Base-by-base conservation (phyloP, 345 rosid species). In the Eutrema heterophyllum region DNA sequence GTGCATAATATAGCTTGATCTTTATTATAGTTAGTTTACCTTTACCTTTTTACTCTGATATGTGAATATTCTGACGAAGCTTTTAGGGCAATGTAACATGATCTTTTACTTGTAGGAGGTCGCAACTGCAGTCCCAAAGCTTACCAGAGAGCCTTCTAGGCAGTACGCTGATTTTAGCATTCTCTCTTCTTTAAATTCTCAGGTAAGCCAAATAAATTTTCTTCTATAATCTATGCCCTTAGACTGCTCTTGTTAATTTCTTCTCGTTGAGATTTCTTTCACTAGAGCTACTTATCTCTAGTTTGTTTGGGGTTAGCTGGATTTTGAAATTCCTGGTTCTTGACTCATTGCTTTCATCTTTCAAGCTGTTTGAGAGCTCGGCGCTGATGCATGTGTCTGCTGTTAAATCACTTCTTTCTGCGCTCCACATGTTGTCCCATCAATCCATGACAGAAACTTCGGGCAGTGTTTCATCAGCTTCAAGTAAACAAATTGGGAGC, bases 331-430 rank as follows among this genome's bases (percentile, higher is more conserved):
- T 68, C 68, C 45, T 64, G 27, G 49, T n/a, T 50, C 76, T 84
- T 89, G 79, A 88, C 79, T 53, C 70, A 29, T 46, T 68, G 26
- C 72, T 76, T 85, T 80, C 66, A 44, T 80, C 74, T 70, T 79
- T 64, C 64, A 55, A 94, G 99, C 87, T 95, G 68, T 95, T 95
- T 77, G 99, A 91, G 86, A 95, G 99, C 89, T 95, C 99, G 8
- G 97, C 96, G 51, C 75, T 92, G 86, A 95, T 95, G 99, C 89
- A 90, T 76, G 77, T 89, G 79, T 86, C 96, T 76, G 97, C 99
- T 26, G 97, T 95, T 78, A 89, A 90, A 81, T 88, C 99, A 68
- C 99, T 95, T 82, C 92, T 95, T 63, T 85, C 87, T 83, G 97
- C 97, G 58, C 89, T 95, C 44, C 82, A 76, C 64, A 90, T 88